Base-by-base conservation (phyloP, 2,329 filamentous ascomycete species). In the Ampelomyces quisqualis region DNA sequence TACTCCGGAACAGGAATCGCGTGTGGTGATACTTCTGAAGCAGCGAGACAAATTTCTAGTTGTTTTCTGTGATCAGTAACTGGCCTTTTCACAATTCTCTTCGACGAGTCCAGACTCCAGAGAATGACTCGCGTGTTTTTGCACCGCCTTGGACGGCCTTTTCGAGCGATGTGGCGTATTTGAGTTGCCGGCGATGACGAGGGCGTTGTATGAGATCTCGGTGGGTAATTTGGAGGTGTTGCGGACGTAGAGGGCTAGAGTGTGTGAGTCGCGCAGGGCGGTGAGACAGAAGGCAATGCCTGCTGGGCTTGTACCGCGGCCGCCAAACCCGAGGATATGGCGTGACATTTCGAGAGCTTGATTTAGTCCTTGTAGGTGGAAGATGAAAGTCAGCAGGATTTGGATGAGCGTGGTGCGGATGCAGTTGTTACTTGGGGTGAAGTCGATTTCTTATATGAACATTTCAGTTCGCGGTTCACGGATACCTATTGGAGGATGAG, bases 311-410 rank as follows among this genome's bases (percentile, higher is more conserved):
- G 47, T 51, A 18, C 40, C 40, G 20, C 47, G 44, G 21, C 40
- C 40, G 20, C 47, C 47, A 14, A 51, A 26, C 8, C 47, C 47
- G 11, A 51, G 47, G 11, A 51, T 51, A 17, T 51, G 47, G 20
- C 44, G 28, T 19, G 29, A 30, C 40, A 43, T 43, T 23, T n/a
- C n/a, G n/a, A n/a, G n/a, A n/a, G n/a, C n/a, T n/a, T n/a, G n/a
- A n/a, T n/a, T n/a, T n/a, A n/a, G n/a, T n/a, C n/a, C n/a, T n/a
- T n/a, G n/a, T n/a, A n/a, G n/a, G n/a, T n/a, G n/a, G n/a, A n/a
- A n/a, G n/a, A n/a, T n/a, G n/a, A n/a, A n/a, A n/a, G n/a, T n/a
- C n/a, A n/a, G n/a, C n/a, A n/a, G n/a, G n/a, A n/a, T n/a, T n/a
- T n/a, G n/a, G n/a, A n/a, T n/a, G n/a, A n/a, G n/a, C n/a, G n/a